These are phyloP conservation scores for Quercus bicolor DNA, from an alignment of 306 rosid species.

Conservation along the genomic window DNA sequence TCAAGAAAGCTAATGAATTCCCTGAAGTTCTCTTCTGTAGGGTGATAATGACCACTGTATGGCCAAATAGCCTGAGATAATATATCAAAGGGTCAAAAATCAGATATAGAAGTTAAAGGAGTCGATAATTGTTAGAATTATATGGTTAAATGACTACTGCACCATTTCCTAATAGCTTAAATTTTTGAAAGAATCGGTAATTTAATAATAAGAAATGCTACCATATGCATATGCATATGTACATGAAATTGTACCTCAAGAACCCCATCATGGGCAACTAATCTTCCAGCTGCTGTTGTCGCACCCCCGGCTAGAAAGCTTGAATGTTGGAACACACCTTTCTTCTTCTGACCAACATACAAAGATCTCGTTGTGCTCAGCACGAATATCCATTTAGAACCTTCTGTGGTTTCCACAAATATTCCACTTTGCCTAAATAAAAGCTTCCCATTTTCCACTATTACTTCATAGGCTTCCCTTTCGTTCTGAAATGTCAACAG, in stretches of 20 bases:
- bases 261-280: conserved; percentile 61
- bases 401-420: conserved; percentile 50
- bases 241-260: conserved; percentile 50
- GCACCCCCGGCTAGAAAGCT: conserved; percentile 92
- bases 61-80: conserved; percentile 87
- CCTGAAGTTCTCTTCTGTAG: conserved; percentile 84
- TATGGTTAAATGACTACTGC: no score
- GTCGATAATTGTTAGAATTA: no score
- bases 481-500: conserved; percentile 51
- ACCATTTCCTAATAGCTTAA: no score
- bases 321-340: conserved; percentile 82
- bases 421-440: conserved; percentile 42
- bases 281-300: conserved; percentile 92
- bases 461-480: conserved; percentile 74
- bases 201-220: no score
- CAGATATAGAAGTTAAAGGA: no score
- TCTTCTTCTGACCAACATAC: conserved; percentile 78
- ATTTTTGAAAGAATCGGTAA: no score
- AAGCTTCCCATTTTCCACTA: conserved; percentile 63
- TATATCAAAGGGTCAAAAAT: neutral
- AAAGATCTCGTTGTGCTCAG: conserved; percentile 75
- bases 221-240: no score
- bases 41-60: conserved; percentile 92
- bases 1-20: conserved; percentile 74
- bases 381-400: conserved; percentile 88